phyloP scores from a whole-genome alignment of 2,329 filamentous ascomycete genomes.

The Diaporthe citri region DNA sequence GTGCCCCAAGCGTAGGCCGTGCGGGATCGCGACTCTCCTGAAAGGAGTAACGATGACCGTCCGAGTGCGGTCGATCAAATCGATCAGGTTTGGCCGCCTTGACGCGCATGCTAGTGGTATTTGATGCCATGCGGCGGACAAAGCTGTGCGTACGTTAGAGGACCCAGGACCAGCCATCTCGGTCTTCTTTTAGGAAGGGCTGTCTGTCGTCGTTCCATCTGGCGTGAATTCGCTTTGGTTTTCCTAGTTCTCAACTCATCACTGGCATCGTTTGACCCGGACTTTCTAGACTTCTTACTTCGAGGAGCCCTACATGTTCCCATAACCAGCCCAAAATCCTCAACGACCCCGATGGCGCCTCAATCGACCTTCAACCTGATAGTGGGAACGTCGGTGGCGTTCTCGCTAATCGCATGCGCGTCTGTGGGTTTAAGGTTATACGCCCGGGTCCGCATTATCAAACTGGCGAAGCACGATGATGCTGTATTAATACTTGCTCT shows the following conservation, averaged over 20 bases:
- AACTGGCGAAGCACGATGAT: constrained; percentile 16
- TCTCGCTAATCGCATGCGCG: constrained; percentile 5
- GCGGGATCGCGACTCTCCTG: neutral
- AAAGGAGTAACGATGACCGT: constrained; percentile 16
- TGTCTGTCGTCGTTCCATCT: neutral
- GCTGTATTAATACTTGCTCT: constrained; percentile 1
- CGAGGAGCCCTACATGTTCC: neutral
- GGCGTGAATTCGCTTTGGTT: neutral
- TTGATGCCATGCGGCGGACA: neutral
- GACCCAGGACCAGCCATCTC: neutral
- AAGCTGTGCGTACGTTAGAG: neutral
- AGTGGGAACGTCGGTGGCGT: constrained; percentile 2
- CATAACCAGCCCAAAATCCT: neutral
- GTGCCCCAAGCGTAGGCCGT: constrained; percentile 13
- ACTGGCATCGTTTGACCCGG: neutral
- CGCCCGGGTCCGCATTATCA: constrained; percentile 13
- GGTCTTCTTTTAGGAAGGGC: neutral
- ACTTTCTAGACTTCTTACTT: neutral
- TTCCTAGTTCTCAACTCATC: neutral
- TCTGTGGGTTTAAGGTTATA: constrained; percentile 32
- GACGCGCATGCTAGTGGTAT: constrained; percentile 3
- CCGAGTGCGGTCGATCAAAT: neutral
- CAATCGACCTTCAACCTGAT: constrained; percentile 2
- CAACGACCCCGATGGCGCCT: neutral
- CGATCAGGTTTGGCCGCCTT: neutral